Conservation (phyloP, 768 basidiomycete genomes). For the Exsudoporus frostii region DNA sequence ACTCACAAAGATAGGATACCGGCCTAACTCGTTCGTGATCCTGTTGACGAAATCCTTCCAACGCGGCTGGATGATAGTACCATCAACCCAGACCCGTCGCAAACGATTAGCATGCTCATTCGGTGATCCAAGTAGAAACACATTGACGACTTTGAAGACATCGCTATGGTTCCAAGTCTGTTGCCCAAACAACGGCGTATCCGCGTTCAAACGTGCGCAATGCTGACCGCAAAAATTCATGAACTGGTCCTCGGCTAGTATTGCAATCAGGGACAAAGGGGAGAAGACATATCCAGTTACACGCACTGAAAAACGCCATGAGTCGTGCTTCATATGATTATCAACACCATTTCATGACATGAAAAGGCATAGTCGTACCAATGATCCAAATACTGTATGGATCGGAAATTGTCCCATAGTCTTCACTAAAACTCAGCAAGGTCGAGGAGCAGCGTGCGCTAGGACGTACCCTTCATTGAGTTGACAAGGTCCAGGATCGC, state of each 20-base stretch:
- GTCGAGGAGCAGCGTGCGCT: not conserved
- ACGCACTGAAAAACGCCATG: conserved; percentile 12
- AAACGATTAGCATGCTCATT: conserved; percentile 13
- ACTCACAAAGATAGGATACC: conserved; percentile 13
- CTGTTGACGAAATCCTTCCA: conserved; percentile 13
- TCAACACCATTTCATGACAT: not conserved
- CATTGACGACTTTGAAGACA: not conserved
- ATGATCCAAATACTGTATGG: conserved; percentile 9
- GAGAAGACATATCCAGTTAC: not conserved
- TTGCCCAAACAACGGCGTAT: conserved; percentile 4
- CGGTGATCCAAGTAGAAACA: not conserved
- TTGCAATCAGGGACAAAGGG: not conserved
- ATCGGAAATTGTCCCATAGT: conserved; percentile 1
- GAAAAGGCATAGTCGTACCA: not conserved
- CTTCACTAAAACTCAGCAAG: not conserved
- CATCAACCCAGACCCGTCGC: conserved; percentile 12
- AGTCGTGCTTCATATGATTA: conserved; percentile 6
- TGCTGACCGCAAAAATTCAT: conserved; percentile 11
- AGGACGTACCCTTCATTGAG: conserved; percentile 6
- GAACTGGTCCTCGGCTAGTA: conserved; percentile 12
- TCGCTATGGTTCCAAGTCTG: conserved; percentile 1
- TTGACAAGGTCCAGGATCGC: conserved; percentile 14
- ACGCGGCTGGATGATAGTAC: conserved; percentile 4
- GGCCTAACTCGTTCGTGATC: not conserved
- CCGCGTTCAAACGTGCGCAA: conserved; percentile 11